Evolutionary conservation across 305 asterid species (phyloP).

Genomic region (Solanum aculeatissimum): DNA sequence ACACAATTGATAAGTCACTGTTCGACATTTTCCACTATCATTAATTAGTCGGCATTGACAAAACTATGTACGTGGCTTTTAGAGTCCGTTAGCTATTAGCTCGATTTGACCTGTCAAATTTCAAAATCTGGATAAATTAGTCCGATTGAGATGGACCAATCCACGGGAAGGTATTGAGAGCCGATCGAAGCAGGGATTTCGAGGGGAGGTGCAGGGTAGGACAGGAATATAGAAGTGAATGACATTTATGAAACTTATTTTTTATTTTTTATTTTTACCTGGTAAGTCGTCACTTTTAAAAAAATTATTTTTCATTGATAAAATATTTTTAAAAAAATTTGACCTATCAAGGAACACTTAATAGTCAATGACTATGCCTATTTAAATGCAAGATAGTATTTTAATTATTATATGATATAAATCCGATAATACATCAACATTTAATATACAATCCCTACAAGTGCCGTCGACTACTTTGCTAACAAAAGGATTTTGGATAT

Average conservation of each 20-base stretch:
- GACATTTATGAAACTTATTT: too few species aligned
- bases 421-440: neutral
- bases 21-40: neutral
- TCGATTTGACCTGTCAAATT: too few species aligned
- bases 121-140: too few species aligned
- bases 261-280: too few species aligned
- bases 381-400: neutral
- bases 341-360: neutral
- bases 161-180: too few species aligned
- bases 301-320: neutral
- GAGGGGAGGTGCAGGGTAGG: neutral
- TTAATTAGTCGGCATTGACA: neutral
- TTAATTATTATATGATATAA: neutral
- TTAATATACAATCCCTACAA: neutral
- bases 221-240: too few species aligned
- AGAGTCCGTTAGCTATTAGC: neutral
- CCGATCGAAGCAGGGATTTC: fast-evolving
- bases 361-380: neutral
- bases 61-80: neutral
- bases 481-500: neutral
- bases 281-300: neutral
- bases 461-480: neutral
- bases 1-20: neutral
- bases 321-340: too few species aligned
- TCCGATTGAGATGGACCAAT: too few species aligned